phyloP scores from a whole-genome alignment of 164 flowering plant genomes.

The Tetrastigma voinierianum region DNA sequence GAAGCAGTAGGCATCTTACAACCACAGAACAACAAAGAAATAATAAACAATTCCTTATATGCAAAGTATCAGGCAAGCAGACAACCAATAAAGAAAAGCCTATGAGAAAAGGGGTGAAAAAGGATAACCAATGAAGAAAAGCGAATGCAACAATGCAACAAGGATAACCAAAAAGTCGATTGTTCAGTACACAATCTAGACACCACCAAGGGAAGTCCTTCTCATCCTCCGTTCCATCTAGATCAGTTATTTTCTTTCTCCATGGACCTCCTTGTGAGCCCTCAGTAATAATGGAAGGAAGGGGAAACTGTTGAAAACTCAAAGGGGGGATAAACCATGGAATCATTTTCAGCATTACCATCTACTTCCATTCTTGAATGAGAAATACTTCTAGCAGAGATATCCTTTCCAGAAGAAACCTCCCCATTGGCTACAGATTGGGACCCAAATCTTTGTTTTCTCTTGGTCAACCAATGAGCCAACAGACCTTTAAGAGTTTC shows the following conservation, averaged over 20 bases:
- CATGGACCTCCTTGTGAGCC: constrained; percentile 97
- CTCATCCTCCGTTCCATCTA: constrained; percentile 96
- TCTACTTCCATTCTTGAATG: constrained; percentile 77
- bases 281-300: constrained; percentile 96
- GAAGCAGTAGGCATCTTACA: neutral
- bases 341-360: constrained; percentile 66
- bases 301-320: constrained; percentile 73
- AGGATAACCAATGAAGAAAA: neutral
- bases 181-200: constrained; percentile 86
- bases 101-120: neutral
- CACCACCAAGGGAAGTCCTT: constrained; percentile 98
- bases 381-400: constrained; percentile 45
- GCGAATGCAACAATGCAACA: constrained; percentile 30
- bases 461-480: constrained; percentile 76
- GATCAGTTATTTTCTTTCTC: constrained; percentile 90
- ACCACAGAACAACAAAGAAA: neutral
- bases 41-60: neutral
- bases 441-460: constrained; percentile 64
- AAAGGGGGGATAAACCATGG: constrained; percentile 79
- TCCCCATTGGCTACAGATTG: constrained; percentile 79
- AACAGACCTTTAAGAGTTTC: constrained; percentile 93
- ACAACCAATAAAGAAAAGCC: neutral
- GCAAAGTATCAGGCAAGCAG: neutral
- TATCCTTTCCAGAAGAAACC: constrained; percentile 56
- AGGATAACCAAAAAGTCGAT: constrained; percentile 86